Conservation (phyloP, 2,329 filamentous ascomycete species). For the Xylaria sp. region DNA sequence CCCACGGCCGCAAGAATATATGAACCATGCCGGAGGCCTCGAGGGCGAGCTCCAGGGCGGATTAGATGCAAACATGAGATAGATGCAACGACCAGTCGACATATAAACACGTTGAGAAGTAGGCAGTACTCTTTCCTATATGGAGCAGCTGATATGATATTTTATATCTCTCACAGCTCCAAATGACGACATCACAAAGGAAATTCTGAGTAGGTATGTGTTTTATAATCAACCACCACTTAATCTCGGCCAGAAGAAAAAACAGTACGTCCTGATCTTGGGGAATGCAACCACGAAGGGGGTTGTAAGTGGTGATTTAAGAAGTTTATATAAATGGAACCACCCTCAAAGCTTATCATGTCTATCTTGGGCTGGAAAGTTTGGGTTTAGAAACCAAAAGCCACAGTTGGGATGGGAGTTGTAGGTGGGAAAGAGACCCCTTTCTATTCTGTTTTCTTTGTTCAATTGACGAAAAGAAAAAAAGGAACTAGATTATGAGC, state of each 20-base stretch:
- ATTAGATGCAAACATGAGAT: conserved; percentile 60
- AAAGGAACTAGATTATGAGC: conserved; percentile 22
- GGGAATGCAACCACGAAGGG: not conserved
- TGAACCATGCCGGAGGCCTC: conserved; percentile 60
- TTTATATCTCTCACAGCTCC: not conserved
- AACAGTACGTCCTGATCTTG: not conserved
- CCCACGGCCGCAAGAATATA: conserved; percentile 69
- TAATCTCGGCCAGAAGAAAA: not conserved
- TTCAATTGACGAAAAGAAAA: conserved; percentile 22
- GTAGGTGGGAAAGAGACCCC: conserved; percentile 9
- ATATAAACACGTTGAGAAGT: not conserved
- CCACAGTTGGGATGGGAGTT: conserved; percentile 13
- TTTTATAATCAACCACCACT: conserved; percentile 1
- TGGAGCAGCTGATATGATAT: not conserved
- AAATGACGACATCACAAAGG: not conserved
- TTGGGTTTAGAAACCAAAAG: conserved; percentile 13
- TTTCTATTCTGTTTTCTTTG: not conserved
- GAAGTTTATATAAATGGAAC: conserved; percentile 2
- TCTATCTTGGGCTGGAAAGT: conserved; percentile 11
- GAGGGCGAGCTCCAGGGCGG: conserved; percentile 71
- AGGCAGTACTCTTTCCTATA: not conserved
- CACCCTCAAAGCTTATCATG: conserved; percentile 8
- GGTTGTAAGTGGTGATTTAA: conserved; percentile 6
- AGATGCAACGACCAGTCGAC: conserved; percentile 13
- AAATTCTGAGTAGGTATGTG: conserved; percentile 3